These are phyloP conservation scores for Oropetium thomaeum DNA, from an alignment of 176 grass and related monocot genomes.

Conservation along the genomic window DNA sequence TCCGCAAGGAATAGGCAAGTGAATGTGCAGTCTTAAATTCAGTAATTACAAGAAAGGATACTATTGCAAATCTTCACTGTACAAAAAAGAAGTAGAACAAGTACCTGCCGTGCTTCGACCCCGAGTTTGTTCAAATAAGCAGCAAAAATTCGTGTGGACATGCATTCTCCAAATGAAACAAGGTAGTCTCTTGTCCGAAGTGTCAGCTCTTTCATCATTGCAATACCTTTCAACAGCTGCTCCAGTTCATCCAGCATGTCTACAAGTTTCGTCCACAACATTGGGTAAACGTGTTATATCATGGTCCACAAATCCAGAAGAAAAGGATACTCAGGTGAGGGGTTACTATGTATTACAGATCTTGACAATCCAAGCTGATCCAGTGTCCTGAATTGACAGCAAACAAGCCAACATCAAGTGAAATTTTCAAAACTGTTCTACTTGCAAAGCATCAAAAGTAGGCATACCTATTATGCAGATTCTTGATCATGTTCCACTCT, in stretches of 20 bases:
- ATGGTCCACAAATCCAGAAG: slow-evolving; percentile 3
- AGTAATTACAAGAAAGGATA: background rate
- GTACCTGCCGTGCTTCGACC: slow-evolving; percentile 76
- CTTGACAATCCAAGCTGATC: slow-evolving; percentile 71
- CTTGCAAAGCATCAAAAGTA: background rate
- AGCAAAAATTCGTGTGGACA: slow-evolving; percentile 87
- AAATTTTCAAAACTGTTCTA: background rate
- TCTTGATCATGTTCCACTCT: slow-evolving; percentile 65
- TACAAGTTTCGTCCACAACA: slow-evolving; percentile 24
- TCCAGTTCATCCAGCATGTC: slow-evolving; percentile 77
- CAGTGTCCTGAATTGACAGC: slow-evolving; percentile 55
- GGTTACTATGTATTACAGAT: slow-evolving; percentile 56
- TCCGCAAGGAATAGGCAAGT: background rate
- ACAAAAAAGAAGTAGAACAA: slow-evolving; percentile 15
- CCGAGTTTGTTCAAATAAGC: slow-evolving; percentile 92
- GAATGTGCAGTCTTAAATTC: background rate
- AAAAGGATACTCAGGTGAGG: background rate
- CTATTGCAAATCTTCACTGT: background rate
- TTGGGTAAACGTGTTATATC: slow-evolving; percentile 15
- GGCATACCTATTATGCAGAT: slow-evolving; percentile 72
- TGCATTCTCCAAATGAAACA: slow-evolving; percentile 96
- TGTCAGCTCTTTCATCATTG: slow-evolving; percentile 99
- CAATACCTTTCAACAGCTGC: slow-evolving; percentile 89
- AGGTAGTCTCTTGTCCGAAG: slow-evolving; percentile 80
- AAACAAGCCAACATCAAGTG: slow-evolving; percentile 19